Evolutionary conservation across 768 basidiomycete genomes (phyloP).

Genomic region (Boletus tomentosulus): DNA sequence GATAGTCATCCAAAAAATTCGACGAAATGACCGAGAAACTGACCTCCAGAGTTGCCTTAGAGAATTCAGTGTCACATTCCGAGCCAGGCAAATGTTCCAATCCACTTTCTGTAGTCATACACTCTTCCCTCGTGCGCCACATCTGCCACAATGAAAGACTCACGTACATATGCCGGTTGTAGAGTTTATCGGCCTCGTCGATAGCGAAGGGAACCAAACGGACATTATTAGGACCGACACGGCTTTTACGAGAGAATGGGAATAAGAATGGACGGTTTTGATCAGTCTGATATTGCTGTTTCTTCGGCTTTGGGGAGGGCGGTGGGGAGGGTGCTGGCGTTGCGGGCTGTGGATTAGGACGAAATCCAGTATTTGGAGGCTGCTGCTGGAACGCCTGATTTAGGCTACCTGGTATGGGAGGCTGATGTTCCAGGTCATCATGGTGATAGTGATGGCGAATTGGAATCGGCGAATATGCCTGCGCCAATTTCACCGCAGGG

Average conservation of each 20-base stretch:
- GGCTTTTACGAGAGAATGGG: conserved; percentile 75
- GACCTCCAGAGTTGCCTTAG: conserved; percentile 43
- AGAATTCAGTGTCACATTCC: conserved; percentile 53
- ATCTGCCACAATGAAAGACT: conserved; percentile 87
- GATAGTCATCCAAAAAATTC: neutral
- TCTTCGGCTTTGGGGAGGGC: conserved; percentile 85
- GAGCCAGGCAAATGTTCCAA: conserved; percentile 73
- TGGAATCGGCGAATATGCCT: conserved; percentile 91
- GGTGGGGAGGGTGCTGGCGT: conserved; percentile 93
- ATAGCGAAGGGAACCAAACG: conserved; percentile 92
- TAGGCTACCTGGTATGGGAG: conserved; percentile 35
- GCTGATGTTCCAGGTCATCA: conserved; percentile 59
- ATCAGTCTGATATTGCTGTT: conserved; percentile 98
- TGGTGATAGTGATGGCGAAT: conserved; percentile 93
- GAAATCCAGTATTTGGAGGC: conserved; percentile 24
- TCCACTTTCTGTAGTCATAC: conserved; percentile 90
- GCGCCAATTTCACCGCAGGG: conserved; percentile 66
- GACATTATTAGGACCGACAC: conserved; percentile 46
- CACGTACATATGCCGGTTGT: conserved; percentile 86
- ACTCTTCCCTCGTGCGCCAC: conserved; percentile 95
- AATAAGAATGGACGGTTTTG: conserved; percentile 91
- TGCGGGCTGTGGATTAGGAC: conserved; percentile 58
- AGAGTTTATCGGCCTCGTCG: conserved; percentile 91
- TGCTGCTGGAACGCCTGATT: conserved; percentile 36
- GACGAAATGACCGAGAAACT: conserved; percentile 8